Evolutionary conservation across 352 stramenopile species (phyloP).

Genomic region (Globisporangium camurandrum): DNA sequence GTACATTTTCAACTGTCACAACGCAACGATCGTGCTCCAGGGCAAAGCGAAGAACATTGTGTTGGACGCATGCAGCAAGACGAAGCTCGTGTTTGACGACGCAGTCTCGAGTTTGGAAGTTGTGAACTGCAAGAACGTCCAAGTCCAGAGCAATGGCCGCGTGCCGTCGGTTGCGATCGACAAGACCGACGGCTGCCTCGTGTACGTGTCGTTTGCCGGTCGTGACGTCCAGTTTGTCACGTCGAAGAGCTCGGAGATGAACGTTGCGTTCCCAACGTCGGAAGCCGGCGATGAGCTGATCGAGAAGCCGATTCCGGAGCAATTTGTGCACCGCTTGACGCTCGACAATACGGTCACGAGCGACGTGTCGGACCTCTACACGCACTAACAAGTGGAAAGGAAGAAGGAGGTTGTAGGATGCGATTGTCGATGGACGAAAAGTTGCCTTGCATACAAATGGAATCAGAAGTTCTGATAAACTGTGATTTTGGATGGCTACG

Average conservation of each 20-base stretch:
- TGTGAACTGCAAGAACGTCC: constrained; percentile 97
- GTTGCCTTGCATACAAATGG: too few species aligned
- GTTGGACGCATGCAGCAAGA: constrained; percentile 94
- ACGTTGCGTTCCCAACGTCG: constrained; percentile 90
- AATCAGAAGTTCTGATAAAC: too few species aligned
- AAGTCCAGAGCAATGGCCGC: constrained; percentile 90
- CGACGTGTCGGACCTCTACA: constrained; percentile 94
- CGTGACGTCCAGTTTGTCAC: constrained; percentile 89
- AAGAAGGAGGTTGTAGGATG: too few species aligned
- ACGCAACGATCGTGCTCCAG: constrained; percentile 91
- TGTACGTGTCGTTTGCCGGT: constrained; percentile 93
- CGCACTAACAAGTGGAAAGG: too few species aligned
- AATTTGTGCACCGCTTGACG: constrained; percentile 94
- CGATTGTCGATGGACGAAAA: too few species aligned
- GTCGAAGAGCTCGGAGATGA: constrained; percentile 96
- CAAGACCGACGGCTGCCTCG: constrained; percentile 97
- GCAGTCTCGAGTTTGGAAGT: constrained; percentile 95
- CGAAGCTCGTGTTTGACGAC: constrained; percentile 94
- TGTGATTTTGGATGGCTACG: too few species aligned
- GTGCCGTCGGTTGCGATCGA: constrained; percentile 97
- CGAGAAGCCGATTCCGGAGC: constrained; percentile 95
- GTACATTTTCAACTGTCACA: constrained; percentile 94
- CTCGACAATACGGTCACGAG: constrained; percentile 81
- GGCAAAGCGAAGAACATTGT: constrained; percentile 98
- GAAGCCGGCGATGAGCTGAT: constrained; percentile 86